Conservation (phyloP, 1,284 basidiomycete genomes). For the Ustilago shanxiensis region DNA sequence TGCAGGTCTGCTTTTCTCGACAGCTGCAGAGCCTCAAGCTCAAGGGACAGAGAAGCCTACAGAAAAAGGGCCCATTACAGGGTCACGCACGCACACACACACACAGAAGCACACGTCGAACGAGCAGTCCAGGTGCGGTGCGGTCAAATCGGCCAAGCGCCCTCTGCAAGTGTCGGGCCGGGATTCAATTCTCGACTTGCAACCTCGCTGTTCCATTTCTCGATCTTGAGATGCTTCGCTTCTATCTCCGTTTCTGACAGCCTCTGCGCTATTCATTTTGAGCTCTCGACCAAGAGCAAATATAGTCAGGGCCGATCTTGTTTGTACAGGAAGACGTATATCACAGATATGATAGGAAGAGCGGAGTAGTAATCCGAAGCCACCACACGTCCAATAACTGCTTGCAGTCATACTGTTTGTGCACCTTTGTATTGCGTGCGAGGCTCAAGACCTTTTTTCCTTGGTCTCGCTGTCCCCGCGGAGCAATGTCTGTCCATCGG, state of each 20-base stretch:
- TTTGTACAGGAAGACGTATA: neutral
- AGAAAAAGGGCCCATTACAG: constrained; percentile 12
- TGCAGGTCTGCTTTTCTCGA: constrained; percentile 3
- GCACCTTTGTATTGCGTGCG: constrained; percentile 3
- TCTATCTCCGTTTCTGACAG: too few relatives aligned
- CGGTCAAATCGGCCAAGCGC: constrained; percentile 13
- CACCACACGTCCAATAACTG: neutral
- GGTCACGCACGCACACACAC: constrained; percentile 4
- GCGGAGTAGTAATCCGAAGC: neutral
- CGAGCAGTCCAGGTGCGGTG: neutral
- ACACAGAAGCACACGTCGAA: neutral
- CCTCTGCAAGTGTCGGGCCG: constrained; percentile 1
- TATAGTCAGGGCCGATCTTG: too few relatives aligned
- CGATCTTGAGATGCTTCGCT: neutral
- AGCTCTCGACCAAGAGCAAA: too few relatives aligned
- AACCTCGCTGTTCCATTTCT: constrained; percentile 1
- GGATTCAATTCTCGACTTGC: neutral
- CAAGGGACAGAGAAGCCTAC: neutral
- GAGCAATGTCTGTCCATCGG: neutral
- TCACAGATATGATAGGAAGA: too few relatives aligned
- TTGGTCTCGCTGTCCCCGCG: neutral
- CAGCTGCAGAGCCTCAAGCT: constrained; percentile 2
- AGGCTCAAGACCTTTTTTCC: neutral
- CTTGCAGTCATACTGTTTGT: too few relatives aligned
- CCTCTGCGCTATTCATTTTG: too few relatives aligned